phyloP scores from a whole-genome alignment of 345 rosid species.

The Dimocarpus longan region DNA sequence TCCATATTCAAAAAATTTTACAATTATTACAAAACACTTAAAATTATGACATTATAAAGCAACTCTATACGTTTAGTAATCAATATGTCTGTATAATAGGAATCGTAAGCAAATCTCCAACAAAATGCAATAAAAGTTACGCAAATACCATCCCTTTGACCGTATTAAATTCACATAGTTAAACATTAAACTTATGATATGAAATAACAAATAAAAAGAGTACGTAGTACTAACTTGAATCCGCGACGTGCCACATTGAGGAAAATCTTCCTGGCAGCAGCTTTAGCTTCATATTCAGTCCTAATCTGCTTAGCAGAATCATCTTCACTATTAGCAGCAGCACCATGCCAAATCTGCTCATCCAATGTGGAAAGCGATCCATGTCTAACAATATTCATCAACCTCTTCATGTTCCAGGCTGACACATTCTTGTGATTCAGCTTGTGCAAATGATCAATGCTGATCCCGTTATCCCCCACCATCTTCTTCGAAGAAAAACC shows the following conservation, averaged over 20 bases:
- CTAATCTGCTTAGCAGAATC: conserved; percentile 59
- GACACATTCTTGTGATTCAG: conserved; percentile 76
- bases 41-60: too few relatives aligned
- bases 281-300: conserved; percentile 82
- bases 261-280: conserved; percentile 89
- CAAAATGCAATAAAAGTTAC: too few relatives aligned
- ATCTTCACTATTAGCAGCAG: conserved; percentile 38
- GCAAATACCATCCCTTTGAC: too few relatives aligned
- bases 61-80: too few relatives aligned
- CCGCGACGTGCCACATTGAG: conserved; percentile 63
- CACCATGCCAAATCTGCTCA: conserved; percentile 55
- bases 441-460: conserved; percentile 66
- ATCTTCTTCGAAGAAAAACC: conserved; percentile 27
- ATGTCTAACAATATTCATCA: conserved; percentile 77
- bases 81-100: too few relatives aligned
- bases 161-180: too few relatives aligned
- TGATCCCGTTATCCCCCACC: conserved; percentile 41
- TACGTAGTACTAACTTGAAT: conserved; percentile 40
- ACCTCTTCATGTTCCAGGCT: conserved; percentile 98
- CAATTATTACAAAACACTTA: too few relatives aligned
- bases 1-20: too few relatives aligned
- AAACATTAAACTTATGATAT: neutral
- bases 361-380: conserved; percentile 79
- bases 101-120: too few relatives aligned
- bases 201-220: neutral